Evolutionary conservation across 176 grass and related monocot species (phyloP).

Genomic region (Triticum timopheevii): DNA sequence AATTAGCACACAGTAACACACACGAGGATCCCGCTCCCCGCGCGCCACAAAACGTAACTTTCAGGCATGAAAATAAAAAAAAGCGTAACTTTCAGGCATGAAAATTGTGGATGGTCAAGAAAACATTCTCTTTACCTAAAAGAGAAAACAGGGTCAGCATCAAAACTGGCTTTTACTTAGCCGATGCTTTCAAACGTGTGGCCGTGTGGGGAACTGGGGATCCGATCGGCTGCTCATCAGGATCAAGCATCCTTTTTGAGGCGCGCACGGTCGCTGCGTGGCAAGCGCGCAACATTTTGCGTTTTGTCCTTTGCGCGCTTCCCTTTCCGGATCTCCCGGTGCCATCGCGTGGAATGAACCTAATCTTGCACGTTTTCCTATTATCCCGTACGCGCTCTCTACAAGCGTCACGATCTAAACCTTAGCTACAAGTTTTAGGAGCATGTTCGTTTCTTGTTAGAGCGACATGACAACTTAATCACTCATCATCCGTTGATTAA

Average conservation of each 20-base stretch:
- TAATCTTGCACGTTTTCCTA: background rate
- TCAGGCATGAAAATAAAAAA: background rate
- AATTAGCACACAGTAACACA: background rate
- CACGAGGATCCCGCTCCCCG: background rate
- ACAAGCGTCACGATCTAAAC: slow-evolving; percentile 16
- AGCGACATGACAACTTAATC: background rate
- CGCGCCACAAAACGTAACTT: background rate
- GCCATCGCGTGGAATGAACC: background rate
- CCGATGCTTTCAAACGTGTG: slow-evolving; percentile 15
- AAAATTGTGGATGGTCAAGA: background rate
- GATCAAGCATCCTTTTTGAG: slow-evolving; percentile 6
- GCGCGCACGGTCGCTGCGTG: background rate
- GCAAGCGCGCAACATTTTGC: background rate
- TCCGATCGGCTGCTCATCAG: background rate
- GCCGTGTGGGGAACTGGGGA: background rate
- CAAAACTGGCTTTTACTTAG: background rate
- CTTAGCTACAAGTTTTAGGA: background rate
- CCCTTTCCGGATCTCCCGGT: background rate
- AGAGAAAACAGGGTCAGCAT: background rate
- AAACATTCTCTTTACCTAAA: background rate
- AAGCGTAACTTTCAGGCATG: background rate
- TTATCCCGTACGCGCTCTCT: background rate
- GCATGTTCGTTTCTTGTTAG: background rate
- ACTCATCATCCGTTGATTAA: no score
- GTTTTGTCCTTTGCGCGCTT: background rate